Evolutionary conservation across 805 yeast genomes (phyloP).

Genomic region (Candida dajiaensis): DNA sequence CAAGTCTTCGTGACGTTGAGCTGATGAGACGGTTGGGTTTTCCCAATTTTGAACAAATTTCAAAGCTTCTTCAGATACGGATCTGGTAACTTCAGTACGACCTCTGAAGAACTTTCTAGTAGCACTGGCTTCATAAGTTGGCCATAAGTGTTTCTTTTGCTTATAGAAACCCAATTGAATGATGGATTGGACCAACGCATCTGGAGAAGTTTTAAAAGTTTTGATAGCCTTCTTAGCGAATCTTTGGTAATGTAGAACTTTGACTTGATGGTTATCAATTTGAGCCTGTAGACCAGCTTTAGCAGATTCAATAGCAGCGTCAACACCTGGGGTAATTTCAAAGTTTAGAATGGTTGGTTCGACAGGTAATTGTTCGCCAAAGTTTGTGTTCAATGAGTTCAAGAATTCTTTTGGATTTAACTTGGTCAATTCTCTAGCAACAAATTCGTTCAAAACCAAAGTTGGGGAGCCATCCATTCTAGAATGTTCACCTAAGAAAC

Average conservation of each 20-base stretch:
- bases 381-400: constrained; percentile 11
- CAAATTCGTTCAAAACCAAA: constrained; percentile 73
- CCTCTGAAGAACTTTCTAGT: constrained; percentile 86
- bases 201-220: constrained; percentile 82
- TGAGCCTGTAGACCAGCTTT: constrained; percentile 47
- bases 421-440: constrained; percentile 51
- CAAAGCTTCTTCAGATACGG: constrained; percentile 68
- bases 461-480: constrained; percentile 99
- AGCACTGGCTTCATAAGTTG: constrained; percentile 95
- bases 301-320: constrained; percentile 50
- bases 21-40: constrained; percentile 36
- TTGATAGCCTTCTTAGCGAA: constrained; percentile 86
- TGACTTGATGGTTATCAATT: constrained; percentile 59
- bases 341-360: constrained; percentile 38
- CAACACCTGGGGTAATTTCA: constrained; percentile 49
- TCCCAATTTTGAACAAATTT: constrained; percentile 73
- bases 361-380: background rate
- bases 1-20: constrained; percentile 60
- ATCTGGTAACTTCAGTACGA: constrained; percentile 89
- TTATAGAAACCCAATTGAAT: constrained; percentile 89
- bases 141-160: constrained; percentile 70
- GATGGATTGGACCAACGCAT: constrained; percentile 85
- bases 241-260: constrained; percentile 74
- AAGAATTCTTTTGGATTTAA: constrained; percentile 32
- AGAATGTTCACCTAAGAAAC: constrained; percentile 94